phyloP scores from a whole-genome alignment of 2,329 filamentous ascomycete species.

The Claviceps maximensis region DNA sequence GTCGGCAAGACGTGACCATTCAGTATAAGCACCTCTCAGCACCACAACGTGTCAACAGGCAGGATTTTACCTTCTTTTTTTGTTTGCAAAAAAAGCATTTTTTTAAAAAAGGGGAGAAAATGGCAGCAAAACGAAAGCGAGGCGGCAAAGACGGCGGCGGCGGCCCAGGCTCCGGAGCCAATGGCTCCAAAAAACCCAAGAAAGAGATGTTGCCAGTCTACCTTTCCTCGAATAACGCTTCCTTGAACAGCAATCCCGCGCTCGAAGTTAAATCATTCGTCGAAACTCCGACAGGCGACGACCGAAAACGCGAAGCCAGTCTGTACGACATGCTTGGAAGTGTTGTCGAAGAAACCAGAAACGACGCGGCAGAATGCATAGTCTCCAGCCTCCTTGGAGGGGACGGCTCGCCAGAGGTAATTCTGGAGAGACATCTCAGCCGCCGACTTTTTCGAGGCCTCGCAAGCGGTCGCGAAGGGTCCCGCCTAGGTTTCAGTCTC shows the following conservation, averaged over 20 bases:
- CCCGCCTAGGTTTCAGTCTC: conserved; percentile 77
- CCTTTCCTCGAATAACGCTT: conserved; percentile 7
- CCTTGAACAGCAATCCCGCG: conserved; percentile 13
- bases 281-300: conserved; percentile 36
- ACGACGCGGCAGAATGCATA: conserved; percentile 45
- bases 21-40: neutral
- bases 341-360: conserved; percentile 41
- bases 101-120: conserved; percentile 4
- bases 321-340: conserved; percentile 50
- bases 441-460: conserved; percentile 72
- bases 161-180: conserved; percentile 10
- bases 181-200: conserved; percentile 19
- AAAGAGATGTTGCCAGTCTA: conserved; percentile 13
- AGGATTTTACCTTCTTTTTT: neutral
- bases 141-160: conserved; percentile 18
- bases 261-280: conserved; percentile 32
- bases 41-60: neutral
- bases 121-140: conserved; percentile 24
- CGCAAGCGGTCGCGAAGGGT: conserved; percentile 79
- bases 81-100: neutral
- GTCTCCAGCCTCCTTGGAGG: conserved; percentile 40
- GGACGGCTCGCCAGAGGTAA: conserved; percentile 35
- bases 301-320: conserved; percentile 42
- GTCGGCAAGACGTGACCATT: neutral
- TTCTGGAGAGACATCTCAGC: conserved; percentile 45